Evolutionary conservation across 2,329 filamentous ascomycete species (phyloP), one percentile per base, ranked within the genome.

Genomic region (Cryphonectria carpinicola): DNA sequence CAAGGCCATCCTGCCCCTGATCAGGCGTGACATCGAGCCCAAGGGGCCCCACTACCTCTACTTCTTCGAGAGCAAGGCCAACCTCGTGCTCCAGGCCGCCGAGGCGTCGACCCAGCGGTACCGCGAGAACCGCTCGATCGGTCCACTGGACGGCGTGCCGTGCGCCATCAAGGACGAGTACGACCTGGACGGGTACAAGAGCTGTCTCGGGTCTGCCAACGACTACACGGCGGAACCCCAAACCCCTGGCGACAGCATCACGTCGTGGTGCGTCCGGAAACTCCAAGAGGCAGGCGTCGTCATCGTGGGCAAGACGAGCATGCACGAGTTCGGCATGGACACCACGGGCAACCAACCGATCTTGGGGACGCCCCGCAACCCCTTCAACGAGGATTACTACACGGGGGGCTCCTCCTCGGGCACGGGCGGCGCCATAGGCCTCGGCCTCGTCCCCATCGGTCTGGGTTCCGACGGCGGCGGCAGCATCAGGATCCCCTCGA

Each of bases 81-180:
- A 84, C 22, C 76, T 78, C 13, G 81, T 84, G 0, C 75, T 84
- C 67, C 77, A 78, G 56, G 82, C 84, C 0, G 84, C 85, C 3
- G 79, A 80, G 39, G 84, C 78, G 4, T 85, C 84, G 0, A 85
- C 84, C 0, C 72, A 77, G 52, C 78, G 85, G 1, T 86, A 86
- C 76, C 81, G 86, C 73, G 82, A 86, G 62, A 86, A 87, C 1
- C 84, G 85, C 69, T 83, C 90, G 0, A 79, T 93, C 4, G 87
- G 91, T 0, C 84, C 88, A 0, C 82, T 95, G 0, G 92, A 94
- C 75, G 93, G 92, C 10, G 86, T 95, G 0, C 92, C 92, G 0
- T 87, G 93, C 6, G 90, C 88, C 0, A 86, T 94, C 65, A 95
- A 95, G 80, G 92, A 95, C 75, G 92, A 94, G 77, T 88, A 92